Conservation (phyloP, 1,284 basidiomycete species). For the Trichosporon coremiiforme region DNA sequence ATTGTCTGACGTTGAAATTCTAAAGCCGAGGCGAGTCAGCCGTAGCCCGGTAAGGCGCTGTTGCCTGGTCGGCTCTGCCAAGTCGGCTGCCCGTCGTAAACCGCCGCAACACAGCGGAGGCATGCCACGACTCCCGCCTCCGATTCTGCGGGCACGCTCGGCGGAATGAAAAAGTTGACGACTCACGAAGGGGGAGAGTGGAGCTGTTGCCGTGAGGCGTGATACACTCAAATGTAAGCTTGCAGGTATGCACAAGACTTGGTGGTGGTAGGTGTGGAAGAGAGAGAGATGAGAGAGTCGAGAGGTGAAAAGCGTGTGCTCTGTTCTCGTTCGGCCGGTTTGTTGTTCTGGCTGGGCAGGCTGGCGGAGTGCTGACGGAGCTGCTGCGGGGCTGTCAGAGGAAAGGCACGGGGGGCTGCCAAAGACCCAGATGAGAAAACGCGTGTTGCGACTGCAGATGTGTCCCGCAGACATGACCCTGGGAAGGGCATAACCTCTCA, state of each 20-base stretch:
- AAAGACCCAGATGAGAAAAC: neutral
- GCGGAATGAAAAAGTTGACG: neutral
- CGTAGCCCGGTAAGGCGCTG: too few relatives aligned
- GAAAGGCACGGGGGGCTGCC: neutral
- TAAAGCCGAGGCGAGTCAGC: too few relatives aligned
- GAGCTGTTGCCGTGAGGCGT: neutral
- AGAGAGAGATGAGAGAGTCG: neutral
- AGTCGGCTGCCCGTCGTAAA: neutral
- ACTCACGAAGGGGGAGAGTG: neutral
- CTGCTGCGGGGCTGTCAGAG: neutral
- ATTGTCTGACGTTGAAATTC: neutral
- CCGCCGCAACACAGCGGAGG: neutral
- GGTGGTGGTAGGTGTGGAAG: neutral
- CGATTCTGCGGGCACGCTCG: neutral
- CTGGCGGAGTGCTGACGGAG: neutral
- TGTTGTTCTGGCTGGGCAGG: neutral
- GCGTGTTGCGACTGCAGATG: neutral
- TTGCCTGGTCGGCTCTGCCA: neutral
- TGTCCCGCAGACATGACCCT: neutral
- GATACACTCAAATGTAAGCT: neutral
- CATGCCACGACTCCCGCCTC: neutral
- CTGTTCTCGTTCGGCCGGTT: neutral
- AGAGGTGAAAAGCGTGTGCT: too few relatives aligned
- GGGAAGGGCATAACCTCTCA: neutral
- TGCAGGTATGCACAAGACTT: slow-evolving; percentile 6